Evolutionary conservation across 148 eudicot genomes (phyloP).

Genomic region (Silene conica): DNA sequence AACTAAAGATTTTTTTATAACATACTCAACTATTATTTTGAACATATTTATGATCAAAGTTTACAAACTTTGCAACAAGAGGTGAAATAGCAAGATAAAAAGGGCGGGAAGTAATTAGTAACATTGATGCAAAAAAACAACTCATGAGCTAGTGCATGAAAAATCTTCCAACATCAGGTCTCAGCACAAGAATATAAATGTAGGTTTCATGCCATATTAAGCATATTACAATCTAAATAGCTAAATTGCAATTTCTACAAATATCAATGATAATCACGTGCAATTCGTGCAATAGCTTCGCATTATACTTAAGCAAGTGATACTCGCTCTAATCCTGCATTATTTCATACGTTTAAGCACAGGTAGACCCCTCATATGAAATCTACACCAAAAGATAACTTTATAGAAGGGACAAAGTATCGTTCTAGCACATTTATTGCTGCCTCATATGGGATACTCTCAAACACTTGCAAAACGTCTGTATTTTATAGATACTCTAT

Average conservation of each 20-base stretch:
- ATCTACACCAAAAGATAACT: background rate
- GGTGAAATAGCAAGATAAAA: too few species aligned
- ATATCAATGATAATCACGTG: too few species aligned
- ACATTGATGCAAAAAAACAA: background rate
- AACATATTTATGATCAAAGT: too few species aligned
- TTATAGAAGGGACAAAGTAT: background rate
- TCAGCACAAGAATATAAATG: background rate
- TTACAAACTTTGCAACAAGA: too few species aligned
- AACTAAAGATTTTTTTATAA: too few species aligned
- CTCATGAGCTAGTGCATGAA: background rate
- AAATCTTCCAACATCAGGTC: background rate
- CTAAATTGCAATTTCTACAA: background rate
- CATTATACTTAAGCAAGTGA: too few species aligned
- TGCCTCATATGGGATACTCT: background rate
- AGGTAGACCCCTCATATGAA: slow-evolving; percentile 1
- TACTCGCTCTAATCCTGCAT: background rate
- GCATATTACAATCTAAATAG: background rate
- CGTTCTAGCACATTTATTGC: background rate
- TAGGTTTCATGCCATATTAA: too few species aligned
- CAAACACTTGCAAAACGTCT: background rate
- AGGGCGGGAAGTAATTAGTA: background rate
- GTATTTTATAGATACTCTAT: background rate
- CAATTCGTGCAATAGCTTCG: too few species aligned
- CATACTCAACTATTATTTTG: too few species aligned
- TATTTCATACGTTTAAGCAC: background rate